Evolutionary conservation across 202 grass and related monocot genomes (phyloP).

Genomic region (Dendrocalamus latiflorus): DNA sequence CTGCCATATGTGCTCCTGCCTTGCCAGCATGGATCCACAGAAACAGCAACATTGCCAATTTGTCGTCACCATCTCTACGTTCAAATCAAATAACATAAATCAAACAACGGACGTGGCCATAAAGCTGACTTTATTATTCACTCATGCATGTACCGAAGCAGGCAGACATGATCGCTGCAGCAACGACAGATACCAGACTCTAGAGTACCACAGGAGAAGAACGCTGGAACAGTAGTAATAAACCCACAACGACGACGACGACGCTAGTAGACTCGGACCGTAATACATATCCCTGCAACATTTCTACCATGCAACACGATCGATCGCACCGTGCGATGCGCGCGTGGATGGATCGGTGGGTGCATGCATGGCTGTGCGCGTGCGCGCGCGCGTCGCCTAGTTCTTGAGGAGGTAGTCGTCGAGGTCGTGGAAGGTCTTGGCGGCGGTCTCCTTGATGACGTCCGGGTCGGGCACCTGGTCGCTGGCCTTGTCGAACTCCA

Average conservation of each 20-base stretch:
- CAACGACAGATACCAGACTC: background rate
- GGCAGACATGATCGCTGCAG: background rate
- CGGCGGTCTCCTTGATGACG: no score
- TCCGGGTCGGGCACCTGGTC: conserved; percentile 67
- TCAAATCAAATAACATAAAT: background rate
- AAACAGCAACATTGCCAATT: background rate
- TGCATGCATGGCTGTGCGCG: background rate
- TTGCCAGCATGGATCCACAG: background rate
- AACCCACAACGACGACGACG: background rate
- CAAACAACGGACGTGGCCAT: background rate
- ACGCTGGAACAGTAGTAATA: no score
- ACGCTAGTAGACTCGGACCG: background rate
- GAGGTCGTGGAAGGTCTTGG: conserved; percentile 68
- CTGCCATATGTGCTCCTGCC: background rate
- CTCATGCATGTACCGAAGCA: background rate
- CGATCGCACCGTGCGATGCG: background rate
- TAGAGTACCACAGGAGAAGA: background rate
- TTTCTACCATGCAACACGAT: background rate
- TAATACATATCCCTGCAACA: background rate
- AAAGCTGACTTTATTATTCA: background rate
- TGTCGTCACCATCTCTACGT: background rate
- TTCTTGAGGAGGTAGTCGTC: conserved; percentile 81
- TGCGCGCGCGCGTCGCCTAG: conserved; percentile 13
- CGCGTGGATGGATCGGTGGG: background rate
- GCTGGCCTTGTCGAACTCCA: conserved; percentile 65